Evolutionary conservation across 2,329 filamentous ascomycete species (phyloP).

Genomic region (Daldinia sp.): DNA sequence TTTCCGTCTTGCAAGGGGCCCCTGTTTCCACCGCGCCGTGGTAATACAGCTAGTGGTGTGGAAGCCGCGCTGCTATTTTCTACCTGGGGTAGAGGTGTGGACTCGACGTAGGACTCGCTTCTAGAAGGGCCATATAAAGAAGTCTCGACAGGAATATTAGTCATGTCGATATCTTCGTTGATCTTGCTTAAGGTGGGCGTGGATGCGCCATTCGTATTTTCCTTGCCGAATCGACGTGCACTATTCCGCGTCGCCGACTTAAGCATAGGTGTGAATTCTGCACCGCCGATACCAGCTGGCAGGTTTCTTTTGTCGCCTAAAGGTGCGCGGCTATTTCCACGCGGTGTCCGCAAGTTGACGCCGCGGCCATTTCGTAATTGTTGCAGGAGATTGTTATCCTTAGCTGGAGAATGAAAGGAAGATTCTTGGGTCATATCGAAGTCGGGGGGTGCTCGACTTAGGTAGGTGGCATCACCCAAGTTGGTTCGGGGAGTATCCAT

Average conservation of each 20-base stretch:
- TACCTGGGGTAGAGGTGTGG: slow-evolving; percentile 78
- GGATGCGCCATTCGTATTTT: slow-evolving; percentile 65
- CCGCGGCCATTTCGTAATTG: slow-evolving; percentile 74
- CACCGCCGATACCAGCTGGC: slow-evolving; percentile 68
- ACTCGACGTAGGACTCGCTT: slow-evolving; percentile 70
- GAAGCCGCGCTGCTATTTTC: slow-evolving; percentile 82
- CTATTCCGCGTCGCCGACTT: slow-evolving; percentile 80
- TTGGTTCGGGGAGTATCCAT: slow-evolving; percentile 89
- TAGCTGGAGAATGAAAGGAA: slow-evolving; percentile 83
- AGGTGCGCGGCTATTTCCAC: slow-evolving; percentile 67
- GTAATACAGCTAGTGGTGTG: slow-evolving; percentile 78
- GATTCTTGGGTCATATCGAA: slow-evolving; percentile 88
- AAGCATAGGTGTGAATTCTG: slow-evolving; percentile 93
- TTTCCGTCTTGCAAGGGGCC: slow-evolving; percentile 85
- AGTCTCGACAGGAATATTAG: slow-evolving; percentile 75
- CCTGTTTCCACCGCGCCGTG: slow-evolving; percentile 68
- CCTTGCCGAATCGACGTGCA: slow-evolving; percentile 70
- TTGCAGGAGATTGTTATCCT: slow-evolving; percentile 78
- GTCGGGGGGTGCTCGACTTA: slow-evolving; percentile 70
- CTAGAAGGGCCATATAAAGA: slow-evolving; percentile 74
- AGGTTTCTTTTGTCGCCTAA: slow-evolving; percentile 77
- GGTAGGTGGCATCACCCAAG: slow-evolving; percentile 82
- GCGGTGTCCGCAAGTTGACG: slow-evolving; percentile 75
- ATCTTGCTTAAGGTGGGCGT: slow-evolving; percentile 76
- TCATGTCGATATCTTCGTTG: slow-evolving; percentile 73